phyloP scores from a whole-genome alignment of 139 green algal species.

The Chlorella sp. region DNA sequence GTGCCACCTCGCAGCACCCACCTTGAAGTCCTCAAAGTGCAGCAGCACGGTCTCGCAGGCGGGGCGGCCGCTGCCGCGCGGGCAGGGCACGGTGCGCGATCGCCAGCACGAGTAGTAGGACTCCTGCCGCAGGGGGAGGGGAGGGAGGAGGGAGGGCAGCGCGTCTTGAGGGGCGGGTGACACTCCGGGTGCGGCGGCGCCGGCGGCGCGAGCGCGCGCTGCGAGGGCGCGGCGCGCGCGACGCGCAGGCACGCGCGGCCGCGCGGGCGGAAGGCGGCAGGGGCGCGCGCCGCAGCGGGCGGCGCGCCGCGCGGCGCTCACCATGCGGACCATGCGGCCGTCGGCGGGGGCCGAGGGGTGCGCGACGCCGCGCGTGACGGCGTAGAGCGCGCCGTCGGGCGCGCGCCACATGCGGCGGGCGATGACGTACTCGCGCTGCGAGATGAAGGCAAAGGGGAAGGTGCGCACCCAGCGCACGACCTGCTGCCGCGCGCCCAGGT shows the following conservation, averaged over 20 bases:
- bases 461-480: conserved; percentile 88
- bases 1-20: too few species aligned
- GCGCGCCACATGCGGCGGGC: conserved; percentile 63
- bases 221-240: too few species aligned
- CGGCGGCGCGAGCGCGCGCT: too few species aligned
- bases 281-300: too few species aligned
- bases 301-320: too few species aligned
- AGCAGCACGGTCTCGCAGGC: conserved; percentile 83
- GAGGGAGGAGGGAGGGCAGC: too few species aligned
- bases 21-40: conserved; percentile 91
- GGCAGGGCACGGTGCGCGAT: conserved; percentile 65
- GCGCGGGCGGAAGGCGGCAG: too few species aligned
- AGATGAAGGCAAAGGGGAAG: conserved; percentile 91
- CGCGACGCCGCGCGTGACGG: conserved; percentile 48
- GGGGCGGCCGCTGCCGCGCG: conserved; percentile 55
- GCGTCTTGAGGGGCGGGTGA: too few species aligned
- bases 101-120: conserved; percentile 44
- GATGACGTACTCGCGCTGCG: conserved; percentile 86
- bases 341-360: conserved; percentile 42
- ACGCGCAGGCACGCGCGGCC: too few species aligned
- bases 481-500: conserved; percentile 50
- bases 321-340: conserved; percentile 47
- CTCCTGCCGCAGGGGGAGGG: background rate
- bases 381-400: conserved; percentile 63
- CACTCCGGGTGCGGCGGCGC: too few species aligned